A percentile compares a stretch with the other conserved stretches of the same genome.
Evolutionary conservation across 352 stramenopile species (phyloP).

Genomic region (Phytophthora syringae): DNA sequence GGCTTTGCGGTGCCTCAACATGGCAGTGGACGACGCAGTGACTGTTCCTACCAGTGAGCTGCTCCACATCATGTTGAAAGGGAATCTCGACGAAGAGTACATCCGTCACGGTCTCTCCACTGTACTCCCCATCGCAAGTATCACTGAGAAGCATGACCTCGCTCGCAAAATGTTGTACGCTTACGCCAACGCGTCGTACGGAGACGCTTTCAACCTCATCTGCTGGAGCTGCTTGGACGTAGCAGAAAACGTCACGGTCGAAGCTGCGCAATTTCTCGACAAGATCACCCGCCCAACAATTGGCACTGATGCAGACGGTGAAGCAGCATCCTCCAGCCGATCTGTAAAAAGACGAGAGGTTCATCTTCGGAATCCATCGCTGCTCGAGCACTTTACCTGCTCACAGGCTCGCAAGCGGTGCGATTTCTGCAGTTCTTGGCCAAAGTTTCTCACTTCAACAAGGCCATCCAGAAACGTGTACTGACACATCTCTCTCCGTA

Average conservation of each 20-base stretch:
- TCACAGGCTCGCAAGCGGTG: constrained; percentile 63
- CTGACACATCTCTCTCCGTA: constrained; percentile 53
- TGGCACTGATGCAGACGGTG: constrained; percentile 6
- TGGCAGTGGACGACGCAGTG: constrained; percentile 44
- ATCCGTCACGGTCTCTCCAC: constrained; percentile 62
- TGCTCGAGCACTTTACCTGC: constrained; percentile 54
- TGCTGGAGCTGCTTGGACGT: constrained; percentile 79
- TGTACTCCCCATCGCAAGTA: constrained; percentile 64
- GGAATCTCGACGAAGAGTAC: constrained; percentile 61
- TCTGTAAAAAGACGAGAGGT: constrained; percentile 3
- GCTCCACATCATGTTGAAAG: constrained; percentile 62
- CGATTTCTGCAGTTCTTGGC: constrained; percentile 74
- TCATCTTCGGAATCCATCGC: constrained; percentile 25
- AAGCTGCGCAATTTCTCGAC: constrained; percentile 68
- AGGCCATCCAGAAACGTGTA: constrained; percentile 52
- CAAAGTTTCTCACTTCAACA: constrained; percentile 72
- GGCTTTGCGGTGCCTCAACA: constrained; percentile 66
- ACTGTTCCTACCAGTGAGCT: constrained; percentile 62
- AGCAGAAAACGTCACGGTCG: constrained; percentile 67
- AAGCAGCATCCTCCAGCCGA: background rate
- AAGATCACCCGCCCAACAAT: constrained; percentile 46
- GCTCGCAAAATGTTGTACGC: constrained; percentile 53
- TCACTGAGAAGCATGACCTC: constrained; percentile 64
- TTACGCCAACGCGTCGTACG: constrained; percentile 62
- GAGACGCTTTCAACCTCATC: constrained; percentile 65